phyloP scores from a whole-genome alignment of 176 grass and related monocot genomes.

The Avena insularis region DNA sequence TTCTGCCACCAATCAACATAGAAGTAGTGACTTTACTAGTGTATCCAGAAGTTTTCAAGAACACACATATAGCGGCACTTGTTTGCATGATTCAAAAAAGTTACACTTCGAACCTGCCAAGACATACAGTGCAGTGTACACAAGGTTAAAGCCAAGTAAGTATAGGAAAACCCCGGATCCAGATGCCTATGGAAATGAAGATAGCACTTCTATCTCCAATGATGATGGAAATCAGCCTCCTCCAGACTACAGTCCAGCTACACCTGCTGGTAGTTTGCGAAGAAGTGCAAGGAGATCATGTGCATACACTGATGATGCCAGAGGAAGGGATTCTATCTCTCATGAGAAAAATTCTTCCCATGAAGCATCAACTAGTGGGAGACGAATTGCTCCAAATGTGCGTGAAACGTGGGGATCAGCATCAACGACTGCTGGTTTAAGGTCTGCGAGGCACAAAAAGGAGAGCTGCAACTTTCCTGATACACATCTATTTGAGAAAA shows the following conservation, averaged over 20 bases:
- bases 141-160: slow-evolving; percentile 69
- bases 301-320: slow-evolving; percentile 45
- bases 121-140: slow-evolving; percentile 72
- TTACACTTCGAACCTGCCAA: slow-evolving; percentile 55
- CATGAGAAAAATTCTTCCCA: slow-evolving; percentile 59
- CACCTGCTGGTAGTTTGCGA: slow-evolving; percentile 49
- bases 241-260: slow-evolving; percentile 55
- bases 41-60: slow-evolving; percentile 48
- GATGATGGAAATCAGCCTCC: slow-evolving; percentile 63
- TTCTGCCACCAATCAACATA: slow-evolving; percentile 53
- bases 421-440: slow-evolving; percentile 75
- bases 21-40: slow-evolving; percentile 38
- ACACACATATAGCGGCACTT: slow-evolving; percentile 35
- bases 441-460: slow-evolving; percentile 82
- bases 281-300: slow-evolving; percentile 58
- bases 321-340: slow-evolving; percentile 37
- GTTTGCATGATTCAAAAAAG: slow-evolving; percentile 54
- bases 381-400: slow-evolving; percentile 50
- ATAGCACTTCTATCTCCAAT: slow-evolving; percentile 75
- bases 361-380: slow-evolving; percentile 81
- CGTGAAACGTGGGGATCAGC: slow-evolving; percentile 56
- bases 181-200: slow-evolving; percentile 62
- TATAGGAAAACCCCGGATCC: slow-evolving; percentile 55
- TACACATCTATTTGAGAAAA: slow-evolving; percentile 57
- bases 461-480: slow-evolving; percentile 64